Conservation (phyloP, 2,329 filamentous ascomycete genomes). For the Ascocoryne sarcoides region DNA sequence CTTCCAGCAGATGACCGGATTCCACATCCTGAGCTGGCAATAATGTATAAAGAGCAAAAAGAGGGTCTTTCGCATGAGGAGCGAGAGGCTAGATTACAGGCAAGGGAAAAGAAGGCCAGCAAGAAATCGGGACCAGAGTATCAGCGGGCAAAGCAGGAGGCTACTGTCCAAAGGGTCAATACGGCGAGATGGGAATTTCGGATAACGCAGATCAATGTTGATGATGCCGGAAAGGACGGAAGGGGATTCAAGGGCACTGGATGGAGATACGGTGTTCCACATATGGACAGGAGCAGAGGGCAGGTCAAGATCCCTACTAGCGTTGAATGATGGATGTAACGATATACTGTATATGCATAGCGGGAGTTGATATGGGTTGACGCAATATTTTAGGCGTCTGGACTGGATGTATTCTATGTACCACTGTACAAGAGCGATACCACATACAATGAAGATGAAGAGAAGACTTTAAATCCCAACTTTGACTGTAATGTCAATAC, state of each 20-base stretch:
- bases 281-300: constrained; percentile 54
- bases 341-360: background rate
- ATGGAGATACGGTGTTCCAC: constrained; percentile 55
- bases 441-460: background rate
- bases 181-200: constrained; percentile 50
- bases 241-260: constrained; percentile 44
- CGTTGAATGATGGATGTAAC: background rate
- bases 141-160: constrained; percentile 30
- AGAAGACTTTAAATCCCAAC: too few species aligned
- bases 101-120: background rate
- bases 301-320: constrained; percentile 55
- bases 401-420: background rate
- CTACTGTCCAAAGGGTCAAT: constrained; percentile 36
- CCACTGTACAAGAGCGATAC: background rate
- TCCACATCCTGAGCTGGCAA: constrained; percentile 52
- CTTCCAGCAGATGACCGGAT: constrained; percentile 52
- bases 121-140: constrained; percentile 19
- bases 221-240: constrained; percentile 46
- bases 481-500: too few species aligned
- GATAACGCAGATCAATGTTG: constrained; percentile 50
- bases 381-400: background rate
- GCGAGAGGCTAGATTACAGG: constrained; percentile 1
- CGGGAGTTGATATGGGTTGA: background rate
- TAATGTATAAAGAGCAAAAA: constrained; percentile 41
- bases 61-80: constrained; percentile 31